Base-by-base conservation (phyloP, 106 monocot genomes). In the Triglochin maritima region DNA sequence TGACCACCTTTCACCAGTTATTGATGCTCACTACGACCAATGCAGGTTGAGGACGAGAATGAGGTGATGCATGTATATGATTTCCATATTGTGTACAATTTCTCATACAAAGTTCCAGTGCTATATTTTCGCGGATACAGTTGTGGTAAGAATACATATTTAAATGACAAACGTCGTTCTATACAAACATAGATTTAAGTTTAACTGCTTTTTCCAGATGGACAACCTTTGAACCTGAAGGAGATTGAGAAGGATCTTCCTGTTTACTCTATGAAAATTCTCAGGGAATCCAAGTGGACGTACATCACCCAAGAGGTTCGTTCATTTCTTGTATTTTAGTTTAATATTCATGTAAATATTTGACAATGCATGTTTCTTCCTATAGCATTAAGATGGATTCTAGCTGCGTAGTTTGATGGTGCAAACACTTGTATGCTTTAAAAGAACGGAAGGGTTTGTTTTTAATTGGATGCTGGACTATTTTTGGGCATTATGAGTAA, bases 1-100 rank as follows among this genome's bases (percentile, higher is more conserved):
- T 29, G 29, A 29, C 29, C 29, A 29, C 29, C 29, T 55, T 12
- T 9, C 47, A 14, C 15, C 11, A 6, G 4, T 69, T 9, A n/a
- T 69, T 3, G 46, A 57, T 46, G 6, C 44, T 46, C 0, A 45
- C 12, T 59, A 55, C 50, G 68, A 17, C 48, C 46, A 50, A 64
- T 49, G 50, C 52, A 98, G 98, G 81, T 86, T 17, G 58, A 68
- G 10, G 64, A 61, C 72, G 48, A 44, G 62, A 79, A 56, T 68
- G 15, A 65, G 58, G 68, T 53, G 60, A 52, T 45, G n/a, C 82
- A 84, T 61, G 9, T 67, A 7, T 98, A 92, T 79, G 84, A 89
- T 50, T 98, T 82, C 60, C 98, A 98, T 65, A 86, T 98, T 53
- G 64, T 79, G 29, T 98, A 98, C 81, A 92, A 79, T 71, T 89